A percentile compares a stretch with the other conserved stretches of the same genome.
Evolutionary conservation across 805 yeast species (phyloP).

Genomic region (Teunomyces panamensis): DNA sequence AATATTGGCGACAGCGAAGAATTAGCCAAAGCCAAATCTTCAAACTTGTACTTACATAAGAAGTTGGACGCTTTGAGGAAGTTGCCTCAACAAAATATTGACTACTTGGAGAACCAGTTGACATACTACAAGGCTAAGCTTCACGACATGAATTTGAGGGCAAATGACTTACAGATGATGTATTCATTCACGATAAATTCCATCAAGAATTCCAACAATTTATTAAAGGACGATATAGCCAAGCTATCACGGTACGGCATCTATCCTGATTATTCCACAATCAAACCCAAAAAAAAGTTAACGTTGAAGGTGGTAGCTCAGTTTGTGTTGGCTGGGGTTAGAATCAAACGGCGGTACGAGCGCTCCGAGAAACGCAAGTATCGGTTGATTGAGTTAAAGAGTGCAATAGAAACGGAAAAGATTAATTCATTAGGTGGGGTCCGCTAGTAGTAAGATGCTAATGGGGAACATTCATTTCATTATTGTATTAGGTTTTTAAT

Average conservation of each 20-base stretch:
- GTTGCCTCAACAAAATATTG: slow-evolving; percentile 27
- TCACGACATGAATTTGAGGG: slow-evolving; percentile 38
- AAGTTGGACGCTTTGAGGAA: slow-evolving; percentile 13
- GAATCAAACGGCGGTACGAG: slow-evolving; percentile 28
- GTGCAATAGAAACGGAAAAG: slow-evolving; percentile 30
- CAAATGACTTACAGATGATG: slow-evolving; percentile 35
- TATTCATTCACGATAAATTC: slow-evolving; percentile 29
- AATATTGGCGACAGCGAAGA: slow-evolving; percentile 15
- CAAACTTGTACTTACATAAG: slow-evolving; percentile 9
- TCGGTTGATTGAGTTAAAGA: slow-evolving; percentile 25
- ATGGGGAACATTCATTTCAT: background rate
- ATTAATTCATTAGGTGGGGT: background rate
- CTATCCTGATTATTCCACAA: slow-evolving; percentile 27
- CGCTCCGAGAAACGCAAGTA: slow-evolving; percentile 24
- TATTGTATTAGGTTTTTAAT: background rate
- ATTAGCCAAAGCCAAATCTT: slow-evolving; percentile 5
- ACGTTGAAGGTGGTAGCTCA: slow-evolving; percentile 34
- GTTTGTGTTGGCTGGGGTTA: slow-evolving; percentile 36
- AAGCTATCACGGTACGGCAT: slow-evolving; percentile 30
- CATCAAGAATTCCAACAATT: slow-evolving; percentile 24
- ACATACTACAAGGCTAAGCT: slow-evolving; percentile 47
- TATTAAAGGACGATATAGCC: slow-evolving; percentile 24
- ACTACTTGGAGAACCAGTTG: slow-evolving; percentile 37
- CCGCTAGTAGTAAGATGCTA: background rate
- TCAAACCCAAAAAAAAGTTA: slow-evolving; percentile 15